Evolutionary conservation across 1,139 yeast genomes (phyloP).

Genomic region (Hemisphaericaspora subhashii): DNA sequence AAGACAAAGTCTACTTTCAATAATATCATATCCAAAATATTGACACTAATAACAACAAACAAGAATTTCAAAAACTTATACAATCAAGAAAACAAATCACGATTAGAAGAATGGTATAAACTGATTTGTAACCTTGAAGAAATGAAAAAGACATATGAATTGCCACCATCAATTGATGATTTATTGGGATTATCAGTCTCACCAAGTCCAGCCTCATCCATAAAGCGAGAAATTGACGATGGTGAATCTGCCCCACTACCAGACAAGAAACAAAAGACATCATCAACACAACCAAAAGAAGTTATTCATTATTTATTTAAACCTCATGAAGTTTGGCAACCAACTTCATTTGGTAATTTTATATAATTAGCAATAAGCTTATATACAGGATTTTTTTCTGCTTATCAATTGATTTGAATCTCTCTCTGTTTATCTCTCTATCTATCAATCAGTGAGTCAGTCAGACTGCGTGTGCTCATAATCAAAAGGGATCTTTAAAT

Average conservation of each 20-base stretch:
- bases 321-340: conserved; percentile 30
- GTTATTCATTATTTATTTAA: conserved; percentile 25
- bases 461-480: too few species aligned
- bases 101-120: conserved; percentile 8
- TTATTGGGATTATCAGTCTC: conserved; percentile 16
- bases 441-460: background rate
- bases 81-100: conserved; percentile 5
- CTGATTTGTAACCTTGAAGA: conserved; percentile 4
- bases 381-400: conserved; percentile 5
- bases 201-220: conserved; percentile 3
- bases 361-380: conserved; percentile 4
- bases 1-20: background rate
- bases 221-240: conserved; percentile 6
- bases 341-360: conserved; percentile 34
- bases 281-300: background rate
- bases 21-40: background rate
- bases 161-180: conserved; percentile 28
- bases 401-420: background rate
- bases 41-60: background rate
- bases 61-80: conserved; percentile 6
- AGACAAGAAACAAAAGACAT: conserved; percentile 13
- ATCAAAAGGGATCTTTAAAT: background rate
- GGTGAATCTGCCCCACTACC: conserved; percentile 5
- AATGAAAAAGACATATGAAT: conserved; percentile 14
- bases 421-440: background rate